Evolutionary conservation across 176 grass and related monocot genomes (phyloP).

Genomic region (Zea mays): DNA sequence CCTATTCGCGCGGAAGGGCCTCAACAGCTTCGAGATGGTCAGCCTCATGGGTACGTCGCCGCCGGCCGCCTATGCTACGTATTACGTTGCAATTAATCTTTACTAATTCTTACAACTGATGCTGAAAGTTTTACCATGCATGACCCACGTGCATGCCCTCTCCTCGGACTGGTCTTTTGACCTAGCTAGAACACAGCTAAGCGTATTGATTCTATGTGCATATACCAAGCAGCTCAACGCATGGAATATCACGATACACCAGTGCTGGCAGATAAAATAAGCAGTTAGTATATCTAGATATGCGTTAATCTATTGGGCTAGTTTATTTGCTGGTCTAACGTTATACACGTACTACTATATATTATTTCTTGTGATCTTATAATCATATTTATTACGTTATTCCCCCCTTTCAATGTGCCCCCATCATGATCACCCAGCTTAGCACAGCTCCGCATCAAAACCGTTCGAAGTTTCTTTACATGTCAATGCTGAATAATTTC

Average conservation of each 20-base stretch:
- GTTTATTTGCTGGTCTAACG: slow-evolving; percentile 6
- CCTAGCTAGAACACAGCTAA: neutral
- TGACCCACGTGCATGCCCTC: slow-evolving; percentile 13
- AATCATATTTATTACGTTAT: no score
- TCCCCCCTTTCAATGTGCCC: no score
- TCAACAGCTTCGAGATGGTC: slow-evolving; percentile 62
- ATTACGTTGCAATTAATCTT: no score
- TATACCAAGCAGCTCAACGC: neutral
- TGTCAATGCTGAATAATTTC: no score
- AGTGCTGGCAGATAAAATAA: slow-evolving; percentile 2
- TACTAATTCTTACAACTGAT: no score
- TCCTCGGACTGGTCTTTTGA: neutral
- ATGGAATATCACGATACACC: slow-evolving; percentile 38
- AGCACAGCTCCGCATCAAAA: neutral
- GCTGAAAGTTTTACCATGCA: neutral
- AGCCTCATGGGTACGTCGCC: slow-evolving; percentile 65
- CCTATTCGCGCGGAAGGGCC: slow-evolving; percentile 54
- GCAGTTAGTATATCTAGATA: neutral
- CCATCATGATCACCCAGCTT: no score
- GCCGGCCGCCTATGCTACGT: neutral
- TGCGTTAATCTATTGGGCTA: neutral
- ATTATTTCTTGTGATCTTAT: neutral
- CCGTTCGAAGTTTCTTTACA: neutral
- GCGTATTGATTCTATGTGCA: neutral
- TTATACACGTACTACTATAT: slow-evolving; percentile 5